Evolutionary conservation across 495 filamentous ascomycete genomes (phyloP).

Genomic region (Xylaria acuta): DNA sequence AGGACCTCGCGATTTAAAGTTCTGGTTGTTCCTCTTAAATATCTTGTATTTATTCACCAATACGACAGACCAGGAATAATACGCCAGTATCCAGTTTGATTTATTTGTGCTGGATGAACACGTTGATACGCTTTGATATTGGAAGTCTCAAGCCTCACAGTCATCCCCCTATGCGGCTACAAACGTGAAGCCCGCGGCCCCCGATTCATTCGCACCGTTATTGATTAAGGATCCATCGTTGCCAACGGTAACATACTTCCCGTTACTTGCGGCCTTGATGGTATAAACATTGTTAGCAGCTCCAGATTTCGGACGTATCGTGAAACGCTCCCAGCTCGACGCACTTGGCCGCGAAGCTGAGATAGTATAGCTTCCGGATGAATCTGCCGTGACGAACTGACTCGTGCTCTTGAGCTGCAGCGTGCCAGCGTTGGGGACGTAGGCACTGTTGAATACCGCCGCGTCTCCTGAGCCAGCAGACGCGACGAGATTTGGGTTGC

Average conservation of each 20-base stretch:
- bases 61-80: not conserved
- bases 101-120: not conserved
- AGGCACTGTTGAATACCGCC: not conserved
- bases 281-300: not conserved
- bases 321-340: slow-evolving; percentile 1
- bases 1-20: no score
- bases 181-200: not conserved
- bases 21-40: not conserved
- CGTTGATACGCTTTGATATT: not conserved
- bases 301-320: not conserved
- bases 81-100: not conserved
- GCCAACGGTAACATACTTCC: not conserved
- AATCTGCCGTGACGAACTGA: not conserved
- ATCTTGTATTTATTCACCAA: not conserved
- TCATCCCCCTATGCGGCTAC: not conserved
- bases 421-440: not conserved
- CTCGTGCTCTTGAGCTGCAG: not conserved
- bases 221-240: not conserved
- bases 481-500: not conserved
- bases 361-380: not conserved
- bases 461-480: not conserved
- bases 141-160: not conserved
- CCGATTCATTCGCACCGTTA: not conserved
- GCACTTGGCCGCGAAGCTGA: not conserved
- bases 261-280: slow-evolving; percentile 7